Conservation (phyloP, 2,329 filamentous ascomycete species). For the Stemphylium beticola region DNA sequence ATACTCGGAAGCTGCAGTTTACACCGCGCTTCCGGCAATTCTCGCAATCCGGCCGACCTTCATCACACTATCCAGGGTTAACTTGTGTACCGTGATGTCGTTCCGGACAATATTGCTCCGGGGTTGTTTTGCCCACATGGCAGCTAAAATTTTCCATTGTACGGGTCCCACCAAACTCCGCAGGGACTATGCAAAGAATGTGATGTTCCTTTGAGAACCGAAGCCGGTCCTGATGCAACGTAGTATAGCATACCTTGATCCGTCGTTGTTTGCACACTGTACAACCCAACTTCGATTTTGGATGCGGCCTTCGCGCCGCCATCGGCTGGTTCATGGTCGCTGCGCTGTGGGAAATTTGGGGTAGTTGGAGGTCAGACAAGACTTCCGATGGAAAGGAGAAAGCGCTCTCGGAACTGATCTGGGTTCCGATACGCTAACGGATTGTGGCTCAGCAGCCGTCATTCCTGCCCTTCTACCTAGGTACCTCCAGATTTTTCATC, state of each 20-base stretch:
- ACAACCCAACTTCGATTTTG: constrained; percentile 21
- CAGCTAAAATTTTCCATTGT: not conserved
- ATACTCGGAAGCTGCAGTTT: constrained; percentile 27
- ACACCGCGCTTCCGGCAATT: constrained; percentile 23
- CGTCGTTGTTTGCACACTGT: constrained; percentile 24
- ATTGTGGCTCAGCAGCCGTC: not conserved
- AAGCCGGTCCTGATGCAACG: not conserved
- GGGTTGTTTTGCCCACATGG: not conserved
- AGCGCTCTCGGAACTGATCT: not conserved
- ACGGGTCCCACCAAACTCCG: not conserved
- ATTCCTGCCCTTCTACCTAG: not conserved
- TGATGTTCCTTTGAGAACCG: not conserved
- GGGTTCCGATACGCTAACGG: not conserved
- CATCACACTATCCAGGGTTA: constrained; percentile 26
- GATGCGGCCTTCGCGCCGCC: constrained; percentile 18
- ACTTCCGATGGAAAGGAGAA: not conserved
- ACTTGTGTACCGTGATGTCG: not conserved
- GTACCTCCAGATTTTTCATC: not conserved
- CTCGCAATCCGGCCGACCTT: constrained; percentile 23
- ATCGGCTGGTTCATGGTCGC: not conserved
- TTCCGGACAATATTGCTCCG: not conserved
- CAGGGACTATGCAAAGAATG: not conserved
- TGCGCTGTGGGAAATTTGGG: not conserved
- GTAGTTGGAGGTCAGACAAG: not conserved
- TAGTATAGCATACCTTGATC: constrained; percentile 20